Evolutionary conservation across 2,329 filamentous ascomycete genomes (phyloP), one percentile per base, ranked within the genome.

Genomic region (Neofusicoccum umdonicola): DNA sequence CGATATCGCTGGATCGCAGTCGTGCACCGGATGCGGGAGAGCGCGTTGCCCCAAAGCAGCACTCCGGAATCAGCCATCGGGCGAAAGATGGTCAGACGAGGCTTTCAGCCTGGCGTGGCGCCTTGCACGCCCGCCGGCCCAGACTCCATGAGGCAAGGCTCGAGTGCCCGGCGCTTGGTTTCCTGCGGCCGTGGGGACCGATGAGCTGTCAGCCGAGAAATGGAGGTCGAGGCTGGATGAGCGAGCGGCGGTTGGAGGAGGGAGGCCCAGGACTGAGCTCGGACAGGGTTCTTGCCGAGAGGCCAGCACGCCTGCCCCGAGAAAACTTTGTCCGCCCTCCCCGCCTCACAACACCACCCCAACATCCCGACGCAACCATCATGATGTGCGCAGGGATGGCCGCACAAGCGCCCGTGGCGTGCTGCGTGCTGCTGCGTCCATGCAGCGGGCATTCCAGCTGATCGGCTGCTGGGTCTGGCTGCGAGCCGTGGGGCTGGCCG

Each of bases 371-470:
- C 52, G 8, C 52, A 34, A 8, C 22, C 52, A 47, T n/a, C 42
- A 3, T 27, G 56, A 60, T 60, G 42, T 60, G 56, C 56, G 22
- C 56, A 60, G 56, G 56, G 56, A 39, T 60, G 42, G 11, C 56
- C 27, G 41, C 54, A 4, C 54, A 35, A 45, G 7, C 41, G 8
- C 39, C 4, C 3, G 42, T 37, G 41, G 13, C 15, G 41, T 45
- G n/a, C 39, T 37, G 41, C 45, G 31, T n/a, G 17, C n/a, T 45
- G 4, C 42, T 58, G 42, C 41, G 11, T 11, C n/a, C 7, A 39
- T 45, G 41, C 56, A 17, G 27, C 22, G 27, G 19, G 41, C 41
- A 47, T 39, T 45, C 54, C 54, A 34, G 17, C 39, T 44, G 22
- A 22, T 2, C 13, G 54, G 54, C 11, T 27, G 4, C 39, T 12